These are phyloP conservation scores for Conringia planisiliqua DNA, from an alignment of 345 rosid genomes.

Conservation along the genomic window DNA sequence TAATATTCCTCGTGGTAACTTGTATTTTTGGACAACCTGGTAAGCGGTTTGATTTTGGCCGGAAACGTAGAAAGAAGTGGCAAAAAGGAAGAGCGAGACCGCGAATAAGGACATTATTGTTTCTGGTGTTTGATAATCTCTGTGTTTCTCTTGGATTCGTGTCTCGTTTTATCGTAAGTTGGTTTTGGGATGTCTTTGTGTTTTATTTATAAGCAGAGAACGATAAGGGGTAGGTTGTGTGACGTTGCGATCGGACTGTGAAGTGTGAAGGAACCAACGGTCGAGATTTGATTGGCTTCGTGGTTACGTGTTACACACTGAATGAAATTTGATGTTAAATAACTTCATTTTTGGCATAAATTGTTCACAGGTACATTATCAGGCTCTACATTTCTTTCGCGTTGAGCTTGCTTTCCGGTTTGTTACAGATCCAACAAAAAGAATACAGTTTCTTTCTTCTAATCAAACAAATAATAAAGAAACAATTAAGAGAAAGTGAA, in stretches of 20 bases:
- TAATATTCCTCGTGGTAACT: conserved; percentile 60
- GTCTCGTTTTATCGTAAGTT: background rate
- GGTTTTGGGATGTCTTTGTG: background rate
- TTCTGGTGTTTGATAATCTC: background rate
- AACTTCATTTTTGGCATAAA: background rate
- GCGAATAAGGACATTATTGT: conserved; percentile 2
- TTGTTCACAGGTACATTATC: background rate
- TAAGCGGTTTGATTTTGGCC: conserved; percentile 34
- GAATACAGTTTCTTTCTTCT: background rate
- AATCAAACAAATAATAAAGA: background rate
- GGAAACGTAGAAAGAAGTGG: background rate
- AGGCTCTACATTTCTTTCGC: conserved; percentile 16
- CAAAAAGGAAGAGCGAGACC: background rate
- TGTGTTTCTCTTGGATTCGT: background rate
- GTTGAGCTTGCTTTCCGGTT: conserved; percentile 16
- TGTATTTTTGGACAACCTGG: conserved; percentile 42
- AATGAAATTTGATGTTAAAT: background rate
- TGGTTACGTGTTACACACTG: background rate
- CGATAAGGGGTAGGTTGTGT: background rate
- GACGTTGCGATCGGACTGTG: background rate
- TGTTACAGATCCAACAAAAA: background rate
- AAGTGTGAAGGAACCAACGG: background rate
- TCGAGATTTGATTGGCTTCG: background rate
- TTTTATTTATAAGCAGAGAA: conserved; percentile 8
- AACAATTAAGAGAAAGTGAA: background rate